Percentiles rank a stretch among this genome's conserved stretches.
These are phyloP conservation scores for Coprinopsis sp. DNA, from an alignment of 768 basidiomycete species.

Conservation along the genomic window DNA sequence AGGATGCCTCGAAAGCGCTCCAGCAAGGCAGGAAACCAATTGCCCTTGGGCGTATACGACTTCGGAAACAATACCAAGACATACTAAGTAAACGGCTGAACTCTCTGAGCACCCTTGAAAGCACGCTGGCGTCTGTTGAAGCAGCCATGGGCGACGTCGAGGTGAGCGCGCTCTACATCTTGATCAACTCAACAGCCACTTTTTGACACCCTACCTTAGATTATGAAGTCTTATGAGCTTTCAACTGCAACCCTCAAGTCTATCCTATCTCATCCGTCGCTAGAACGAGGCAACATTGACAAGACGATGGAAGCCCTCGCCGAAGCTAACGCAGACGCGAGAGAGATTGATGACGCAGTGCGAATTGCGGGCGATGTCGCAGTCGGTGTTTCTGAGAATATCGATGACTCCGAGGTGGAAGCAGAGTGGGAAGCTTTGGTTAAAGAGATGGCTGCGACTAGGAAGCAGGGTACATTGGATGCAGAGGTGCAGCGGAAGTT, in stretches of 20 bases:
- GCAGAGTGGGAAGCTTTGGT: constrained; percentile 59
- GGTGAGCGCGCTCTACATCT: constrained; percentile 38
- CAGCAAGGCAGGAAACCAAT: constrained; percentile 65
- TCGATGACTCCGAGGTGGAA: constrained; percentile 48
- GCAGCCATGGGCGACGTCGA: constrained; percentile 86
- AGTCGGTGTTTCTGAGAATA: constrained; percentile 45
- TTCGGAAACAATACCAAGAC: constrained; percentile 78
- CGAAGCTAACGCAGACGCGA: constrained; percentile 75
- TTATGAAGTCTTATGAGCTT: constrained; percentile 81
- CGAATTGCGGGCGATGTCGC: constrained; percentile 61
- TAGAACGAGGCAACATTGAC: constrained; percentile 76
- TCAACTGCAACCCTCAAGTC: constrained; percentile 73
- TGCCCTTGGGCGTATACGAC: constrained; percentile 74
- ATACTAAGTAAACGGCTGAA: constrained; percentile 69
- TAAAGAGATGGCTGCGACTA: constrained; percentile 25
- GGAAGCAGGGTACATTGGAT: neutral
- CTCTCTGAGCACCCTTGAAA: constrained; percentile 68
- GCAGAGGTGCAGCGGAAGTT: neutral
- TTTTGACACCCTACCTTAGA: constrained; percentile 38
- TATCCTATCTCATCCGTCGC: constrained; percentile 74
- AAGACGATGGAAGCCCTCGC: constrained; percentile 85
- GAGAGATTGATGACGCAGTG: constrained; percentile 78
- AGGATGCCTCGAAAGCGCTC: constrained; percentile 61
- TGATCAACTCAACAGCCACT: constrained; percentile 3
- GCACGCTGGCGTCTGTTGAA: constrained; percentile 79